Evolutionary conservation across 176 grass and related monocot genomes (phyloP), one percentile per base, ranked within the genome.

Genomic region (Ensete glaucum): DNA sequence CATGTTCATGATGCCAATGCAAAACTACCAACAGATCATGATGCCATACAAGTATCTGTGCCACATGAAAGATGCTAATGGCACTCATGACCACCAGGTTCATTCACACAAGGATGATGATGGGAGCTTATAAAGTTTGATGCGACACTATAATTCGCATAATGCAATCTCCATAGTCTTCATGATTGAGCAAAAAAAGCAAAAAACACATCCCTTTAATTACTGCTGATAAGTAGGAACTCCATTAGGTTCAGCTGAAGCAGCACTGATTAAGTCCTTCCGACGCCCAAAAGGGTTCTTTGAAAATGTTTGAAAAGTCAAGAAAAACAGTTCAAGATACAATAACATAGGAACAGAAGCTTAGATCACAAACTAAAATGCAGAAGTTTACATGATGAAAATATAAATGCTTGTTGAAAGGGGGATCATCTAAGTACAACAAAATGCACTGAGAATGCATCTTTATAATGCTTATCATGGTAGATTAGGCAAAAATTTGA

Each of bases 201-300:
- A 76, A 82, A 86, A 86, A 81, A 90, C 85, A 91, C 78, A 70
- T 85, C 78, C 84, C 88, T 73, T 90, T 62, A 25, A 77, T 51
- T 74, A 43, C 34, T 43, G 34, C 72, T 64, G 80, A 25, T 73
- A 76, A 73, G 62, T 73, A 76, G 85, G 76, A 74, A 82, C 34
- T 77, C 86, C 88, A 75, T 86, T 99, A 12, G 81, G 25, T 72
- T 58, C 27, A 24, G 76, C 59, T 19, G 69, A 66, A 81, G 80
- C 58, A 14, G 78, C 87, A 76, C 78, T 78, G 12, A 63, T 63
- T 71, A 69, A 82, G 77, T 99, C 96, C 82, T 99, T 99, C 81
- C 96, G 89, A 73, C 96, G 87, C 27, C 96, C 96, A 88, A 84
- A 95, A 70, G 91, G 91, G 74, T 91, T 99, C 79, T 91, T 94